Evolutionary conservation across 169 alveolate genomes (phyloP).

Genomic region (Blepharisma undulans): DNA sequence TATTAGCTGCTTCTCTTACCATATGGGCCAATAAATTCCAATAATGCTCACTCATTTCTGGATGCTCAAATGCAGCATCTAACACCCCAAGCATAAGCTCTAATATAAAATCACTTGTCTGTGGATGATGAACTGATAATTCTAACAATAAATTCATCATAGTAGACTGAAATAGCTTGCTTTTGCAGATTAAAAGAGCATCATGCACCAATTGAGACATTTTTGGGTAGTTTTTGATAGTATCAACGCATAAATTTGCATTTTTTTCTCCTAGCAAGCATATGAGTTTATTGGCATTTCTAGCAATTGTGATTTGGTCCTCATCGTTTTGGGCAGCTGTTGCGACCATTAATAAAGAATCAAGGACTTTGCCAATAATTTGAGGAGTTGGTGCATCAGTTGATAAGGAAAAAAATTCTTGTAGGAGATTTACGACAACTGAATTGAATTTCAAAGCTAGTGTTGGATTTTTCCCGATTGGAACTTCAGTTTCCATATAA

Average conservation of each 20-base stretch:
- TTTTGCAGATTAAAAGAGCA: background rate
- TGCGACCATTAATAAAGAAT: background rate
- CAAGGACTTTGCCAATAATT: background rate
- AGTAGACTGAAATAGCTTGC: background rate
- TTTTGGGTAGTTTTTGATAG: background rate
- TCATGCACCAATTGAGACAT: background rate
- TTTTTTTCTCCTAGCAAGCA: background rate
- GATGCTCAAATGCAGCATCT: background rate
- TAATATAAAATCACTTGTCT: background rate
- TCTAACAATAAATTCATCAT: conserved; percentile 19
- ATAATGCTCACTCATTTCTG: background rate
- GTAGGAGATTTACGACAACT: background rate
- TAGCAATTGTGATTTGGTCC: background rate
- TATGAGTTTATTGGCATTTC: background rate
- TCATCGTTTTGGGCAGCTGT: conserved; percentile 8
- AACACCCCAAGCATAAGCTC: background rate
- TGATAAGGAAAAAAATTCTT: background rate
- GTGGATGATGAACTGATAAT: background rate
- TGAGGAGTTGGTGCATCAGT: background rate
- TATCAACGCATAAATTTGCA: background rate
- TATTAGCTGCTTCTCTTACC: background rate
- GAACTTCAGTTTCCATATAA: conserved; percentile 15
- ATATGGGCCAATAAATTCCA: conserved; percentile 28
- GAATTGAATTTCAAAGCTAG: conserved; percentile 6
- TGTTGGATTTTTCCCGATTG: background rate